phyloP scores from a whole-genome alignment of 495 filamentous ascomycete genomes.

The Talaromyces ruber region DNA sequence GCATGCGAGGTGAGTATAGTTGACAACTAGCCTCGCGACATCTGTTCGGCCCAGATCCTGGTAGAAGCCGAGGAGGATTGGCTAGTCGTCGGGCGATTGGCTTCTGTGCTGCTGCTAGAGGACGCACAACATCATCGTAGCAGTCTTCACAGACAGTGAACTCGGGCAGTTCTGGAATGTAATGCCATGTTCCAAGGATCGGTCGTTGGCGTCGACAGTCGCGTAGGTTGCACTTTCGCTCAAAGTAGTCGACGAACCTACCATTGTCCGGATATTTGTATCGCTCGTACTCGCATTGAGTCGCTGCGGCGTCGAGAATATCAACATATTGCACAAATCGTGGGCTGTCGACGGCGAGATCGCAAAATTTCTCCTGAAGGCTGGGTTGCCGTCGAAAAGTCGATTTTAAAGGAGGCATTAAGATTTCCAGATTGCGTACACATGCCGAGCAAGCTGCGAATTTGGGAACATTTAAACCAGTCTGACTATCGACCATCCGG shows the following conservation, averaged over 20 bases:
- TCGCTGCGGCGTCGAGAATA: conserved; percentile 46
- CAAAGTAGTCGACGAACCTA: conserved; percentile 42
- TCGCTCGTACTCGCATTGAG: conserved; percentile 27
- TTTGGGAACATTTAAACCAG: conserved; percentile 36
- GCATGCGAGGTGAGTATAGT: conserved; percentile 69
- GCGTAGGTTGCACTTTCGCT: conserved; percentile 37
- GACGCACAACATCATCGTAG: conserved; percentile 61
- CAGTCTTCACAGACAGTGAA: conserved; percentile 66
- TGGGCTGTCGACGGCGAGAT: conserved; percentile 39
- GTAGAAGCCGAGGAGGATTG: conserved; percentile 30
- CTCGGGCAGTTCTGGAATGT: conserved; percentile 52
- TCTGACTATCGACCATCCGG: conserved; percentile 46
- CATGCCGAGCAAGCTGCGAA: conserved; percentile 52
- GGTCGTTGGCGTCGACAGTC: conserved; percentile 49
- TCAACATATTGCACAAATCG: conserved; percentile 56
- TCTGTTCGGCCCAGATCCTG: conserved; percentile 35
- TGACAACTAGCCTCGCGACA: conserved; percentile 54
- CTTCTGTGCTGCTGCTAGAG: conserved; percentile 40
- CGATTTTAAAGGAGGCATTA: conserved; percentile 42
- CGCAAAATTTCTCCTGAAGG: conserved; percentile 32
- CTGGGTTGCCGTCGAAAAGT: conserved; percentile 33
- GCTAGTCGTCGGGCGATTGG: conserved; percentile 51
- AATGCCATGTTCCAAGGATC: conserved; percentile 47
- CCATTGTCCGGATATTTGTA: conserved; percentile 33
- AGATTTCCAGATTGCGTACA: conserved; percentile 38